A percentile compares a stretch with the other conserved stretches of the same genome.
Conservation (phyloP, 2,329 filamentous ascomycete genomes). For the Phaeoacremonium minimum region DNA sequence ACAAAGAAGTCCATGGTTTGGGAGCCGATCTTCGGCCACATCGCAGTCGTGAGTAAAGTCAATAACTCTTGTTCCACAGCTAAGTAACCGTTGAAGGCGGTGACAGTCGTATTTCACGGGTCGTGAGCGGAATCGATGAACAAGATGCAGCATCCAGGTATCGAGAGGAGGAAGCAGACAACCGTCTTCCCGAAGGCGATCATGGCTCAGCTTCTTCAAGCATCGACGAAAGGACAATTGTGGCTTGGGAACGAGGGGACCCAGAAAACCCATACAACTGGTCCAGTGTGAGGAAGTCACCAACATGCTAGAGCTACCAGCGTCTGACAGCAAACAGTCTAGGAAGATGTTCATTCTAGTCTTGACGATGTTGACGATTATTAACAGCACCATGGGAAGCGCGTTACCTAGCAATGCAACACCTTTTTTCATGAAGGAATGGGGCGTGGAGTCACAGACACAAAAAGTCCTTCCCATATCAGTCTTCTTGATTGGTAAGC, state of each 20-base stretch:
- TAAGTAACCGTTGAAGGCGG: constrained; percentile 6
- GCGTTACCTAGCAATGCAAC: constrained; percentile 61
- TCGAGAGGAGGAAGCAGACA: constrained; percentile 34
- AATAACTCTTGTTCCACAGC: too few relatives aligned
- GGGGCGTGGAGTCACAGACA: constrained; percentile 42
- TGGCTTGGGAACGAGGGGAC: constrained; percentile 43
- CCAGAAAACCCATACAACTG: constrained; percentile 51
- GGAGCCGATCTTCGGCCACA: neutral
- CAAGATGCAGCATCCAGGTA: constrained; percentile 35
- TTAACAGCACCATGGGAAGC: constrained; percentile 66
- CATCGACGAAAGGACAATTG: constrained; percentile 23
- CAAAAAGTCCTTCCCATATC: constrained; percentile 55
- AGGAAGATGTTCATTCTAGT: constrained; percentile 52
- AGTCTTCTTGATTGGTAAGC: constrained; percentile 50
- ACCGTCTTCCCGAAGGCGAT: constrained; percentile 14
- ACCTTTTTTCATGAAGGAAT: constrained; percentile 52
- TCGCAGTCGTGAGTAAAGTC: constrained; percentile 4
- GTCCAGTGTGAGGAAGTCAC: constrained; percentile 32
- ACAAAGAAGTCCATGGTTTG: neutral
- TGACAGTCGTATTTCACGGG: constrained; percentile 4
- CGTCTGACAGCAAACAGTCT: constrained; percentile 25
- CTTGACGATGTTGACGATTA: constrained; percentile 52
- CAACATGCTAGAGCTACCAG: constrained; percentile 5
- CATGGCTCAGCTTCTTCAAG: constrained; percentile 22
- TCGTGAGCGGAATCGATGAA: constrained; percentile 25